These are phyloP conservation scores for Cyberlindnera samutprakarnensis DNA, from an alignment of 805 yeast species.

Conservation along the genomic window DNA sequence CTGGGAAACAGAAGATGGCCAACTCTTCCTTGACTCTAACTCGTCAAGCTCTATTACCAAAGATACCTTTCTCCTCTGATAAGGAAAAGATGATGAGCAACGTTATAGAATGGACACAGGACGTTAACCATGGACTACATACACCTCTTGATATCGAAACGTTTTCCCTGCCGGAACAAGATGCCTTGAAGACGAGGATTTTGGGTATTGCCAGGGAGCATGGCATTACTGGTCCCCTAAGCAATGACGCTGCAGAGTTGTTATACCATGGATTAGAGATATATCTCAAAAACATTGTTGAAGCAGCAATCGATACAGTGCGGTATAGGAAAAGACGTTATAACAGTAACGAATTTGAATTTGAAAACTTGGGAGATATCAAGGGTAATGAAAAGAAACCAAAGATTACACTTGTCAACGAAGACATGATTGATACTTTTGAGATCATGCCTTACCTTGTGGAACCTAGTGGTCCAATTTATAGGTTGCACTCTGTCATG, in stretches of 20 bases:
- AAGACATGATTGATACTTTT: constrained; percentile 60
- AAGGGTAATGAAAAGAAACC: not conserved
- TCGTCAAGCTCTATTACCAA: constrained; percentile 55
- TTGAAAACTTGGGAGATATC: constrained; percentile 4
- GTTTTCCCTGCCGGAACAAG: constrained; percentile 77
- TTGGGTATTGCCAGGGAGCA: constrained; percentile 82
- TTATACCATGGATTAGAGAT: constrained; percentile 74
- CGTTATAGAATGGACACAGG: constrained; percentile 85
- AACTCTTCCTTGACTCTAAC: constrained; percentile 62
- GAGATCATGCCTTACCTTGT: constrained; percentile 58
- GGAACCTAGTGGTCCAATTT: constrained; percentile 58
- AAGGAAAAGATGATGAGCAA: constrained; percentile 27
- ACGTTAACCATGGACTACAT: constrained; percentile 77
- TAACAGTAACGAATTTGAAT: constrained; percentile 12
- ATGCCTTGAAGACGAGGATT: constrained; percentile 58
- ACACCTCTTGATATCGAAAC: constrained; percentile 73
- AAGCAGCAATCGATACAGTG: constrained; percentile 65
- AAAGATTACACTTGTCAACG: constrained; percentile 46
- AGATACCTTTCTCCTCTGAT: constrained; percentile 61
- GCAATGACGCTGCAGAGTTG: constrained; percentile 70
- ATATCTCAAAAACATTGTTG: constrained; percentile 68
- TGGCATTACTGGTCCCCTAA: constrained; percentile 79
- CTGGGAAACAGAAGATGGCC: constrained; percentile 73
- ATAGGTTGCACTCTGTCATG: constrained; percentile 40
- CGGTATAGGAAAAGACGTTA: constrained; percentile 48